Conservation (phyloP, 2,329 filamentous ascomycete genomes). For the Penicillium sp. region DNA sequence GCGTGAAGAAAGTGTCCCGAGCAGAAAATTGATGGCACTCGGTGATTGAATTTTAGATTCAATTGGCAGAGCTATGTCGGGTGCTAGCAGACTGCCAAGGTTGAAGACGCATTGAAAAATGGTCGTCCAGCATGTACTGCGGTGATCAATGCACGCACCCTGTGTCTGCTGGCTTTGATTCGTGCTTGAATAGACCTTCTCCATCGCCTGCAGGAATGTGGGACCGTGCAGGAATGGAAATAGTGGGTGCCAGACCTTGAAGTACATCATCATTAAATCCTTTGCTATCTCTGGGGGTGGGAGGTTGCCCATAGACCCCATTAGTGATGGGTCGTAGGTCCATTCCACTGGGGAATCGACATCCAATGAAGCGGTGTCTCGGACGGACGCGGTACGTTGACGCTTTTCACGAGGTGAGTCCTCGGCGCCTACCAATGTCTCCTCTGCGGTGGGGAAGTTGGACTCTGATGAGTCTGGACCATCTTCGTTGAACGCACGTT, state of each 20-base stretch:
- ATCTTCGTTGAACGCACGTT: constrained; percentile 48
- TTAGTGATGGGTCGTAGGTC: constrained; percentile 31
- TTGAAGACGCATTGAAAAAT: constrained; percentile 56
- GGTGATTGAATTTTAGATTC: constrained; percentile 42
- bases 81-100: constrained; percentile 42
- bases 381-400: constrained; percentile 8
- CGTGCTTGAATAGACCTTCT: constrained; percentile 41
- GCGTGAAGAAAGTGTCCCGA: constrained; percentile 41
- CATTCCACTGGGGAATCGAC: constrained; percentile 22
- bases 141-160: constrained; percentile 15
- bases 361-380: constrained; percentile 1
- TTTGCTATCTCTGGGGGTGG: constrained; percentile 38
- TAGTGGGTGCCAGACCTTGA: constrained; percentile 55
- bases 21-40: constrained; percentile 39
- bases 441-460: constrained; percentile 33
- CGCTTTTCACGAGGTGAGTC: constrained; percentile 23
- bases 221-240: constrained; percentile 56
- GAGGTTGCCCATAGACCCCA: constrained; percentile 26
- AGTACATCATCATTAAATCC: constrained; percentile 51
- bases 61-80: constrained; percentile 34
- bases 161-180: neutral
- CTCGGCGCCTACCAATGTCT: constrained; percentile 31
- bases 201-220: constrained; percentile 49
- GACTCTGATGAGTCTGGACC: constrained; percentile 15
- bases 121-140: constrained; percentile 33